Conservation (phyloP, 768 basidiomycete genomes). For the Agaricus subrufescens region DNA sequence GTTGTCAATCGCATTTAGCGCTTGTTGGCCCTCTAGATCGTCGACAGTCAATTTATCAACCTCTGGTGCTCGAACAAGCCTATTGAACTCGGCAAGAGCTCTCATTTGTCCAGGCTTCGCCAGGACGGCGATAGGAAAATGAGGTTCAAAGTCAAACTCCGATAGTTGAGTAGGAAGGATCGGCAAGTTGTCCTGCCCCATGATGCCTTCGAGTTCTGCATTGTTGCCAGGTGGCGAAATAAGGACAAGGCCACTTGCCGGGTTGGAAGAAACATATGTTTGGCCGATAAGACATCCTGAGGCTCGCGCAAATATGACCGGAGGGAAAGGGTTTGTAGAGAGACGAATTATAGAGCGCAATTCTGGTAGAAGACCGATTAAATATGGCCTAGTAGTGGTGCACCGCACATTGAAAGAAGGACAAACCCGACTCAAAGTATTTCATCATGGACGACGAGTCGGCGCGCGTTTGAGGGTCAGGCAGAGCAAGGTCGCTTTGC, state of each 20-base stretch:
- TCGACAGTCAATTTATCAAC: conserved; percentile 35
- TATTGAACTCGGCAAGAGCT: conserved; percentile 28
- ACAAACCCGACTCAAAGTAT: conserved; percentile 17
- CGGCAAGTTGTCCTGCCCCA: not conserved
- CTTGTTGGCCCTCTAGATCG: conserved; percentile 31
- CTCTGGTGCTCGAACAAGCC: conserved; percentile 31
- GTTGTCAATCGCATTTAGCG: conserved; percentile 35
- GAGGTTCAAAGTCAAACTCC: conserved; percentile 59
- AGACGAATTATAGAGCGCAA: conserved; percentile 37
- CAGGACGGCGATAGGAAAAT: conserved; percentile 56
- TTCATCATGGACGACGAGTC: conserved; percentile 6
- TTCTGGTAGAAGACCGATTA: conserved; percentile 11
- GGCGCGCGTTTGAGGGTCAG: conserved; percentile 14
- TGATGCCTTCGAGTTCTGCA: conserved; percentile 20
- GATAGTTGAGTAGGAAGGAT: conserved; percentile 30
- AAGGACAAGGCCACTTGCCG: conserved; percentile 58
- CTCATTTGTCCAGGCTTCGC: conserved; percentile 28
- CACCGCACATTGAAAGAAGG: not conserved
- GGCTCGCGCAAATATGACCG: conserved; percentile 49
- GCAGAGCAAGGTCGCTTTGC: conserved; percentile 31
- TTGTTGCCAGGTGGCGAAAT: conserved; percentile 50
- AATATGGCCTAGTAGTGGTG: not conserved
- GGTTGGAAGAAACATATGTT: conserved; percentile 64
- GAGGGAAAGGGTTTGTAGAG: conserved; percentile 48
- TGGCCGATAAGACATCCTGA: conserved; percentile 54